These are phyloP conservation scores for Candida fluviatilis DNA, from an alignment of 805 yeast species.

Conservation along the genomic window DNA sequence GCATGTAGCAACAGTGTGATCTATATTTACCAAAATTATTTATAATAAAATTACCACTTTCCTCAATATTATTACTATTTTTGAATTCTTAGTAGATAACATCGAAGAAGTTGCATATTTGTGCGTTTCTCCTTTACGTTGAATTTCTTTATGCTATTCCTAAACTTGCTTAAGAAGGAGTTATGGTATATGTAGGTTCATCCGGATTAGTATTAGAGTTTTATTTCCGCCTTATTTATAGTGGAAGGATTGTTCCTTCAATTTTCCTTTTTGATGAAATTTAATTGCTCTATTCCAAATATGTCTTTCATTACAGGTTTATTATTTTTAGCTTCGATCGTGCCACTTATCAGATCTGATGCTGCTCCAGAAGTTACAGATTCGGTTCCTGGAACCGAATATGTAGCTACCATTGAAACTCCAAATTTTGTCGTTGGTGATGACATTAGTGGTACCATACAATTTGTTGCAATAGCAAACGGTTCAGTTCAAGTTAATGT, in stretches of 20 bases:
- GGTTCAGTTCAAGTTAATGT: slow-evolving; percentile 32
- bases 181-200: too few species aligned
- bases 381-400: slow-evolving; percentile 24
- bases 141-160: too few species aligned
- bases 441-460: slow-evolving; percentile 24
- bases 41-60: too few species aligned
- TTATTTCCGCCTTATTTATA: too few species aligned
- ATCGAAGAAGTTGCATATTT: too few species aligned
- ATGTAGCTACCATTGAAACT: slow-evolving; percentile 23
- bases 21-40: too few species aligned
- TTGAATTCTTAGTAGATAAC: too few species aligned
- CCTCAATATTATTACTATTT: too few species aligned
- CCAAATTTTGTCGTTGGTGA: slow-evolving; percentile 9
- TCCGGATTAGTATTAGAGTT: too few species aligned
- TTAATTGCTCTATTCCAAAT: slow-evolving; percentile 1
- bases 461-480: slow-evolving; percentile 23
- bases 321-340: background rate
- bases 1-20: too few species aligned
- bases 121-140: too few species aligned
- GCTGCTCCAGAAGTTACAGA: slow-evolving; percentile 25
- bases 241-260: background rate
- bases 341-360: slow-evolving; percentile 7
- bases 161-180: too few species aligned
- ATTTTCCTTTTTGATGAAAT: background rate
- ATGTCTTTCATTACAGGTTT: background rate